A percentile compares a stretch with the other conserved stretches of the same genome.
These are phyloP conservation scores for Mycena galericulata DNA, from an alignment of 768 basidiomycete genomes.

Conservation along the genomic window DNA sequence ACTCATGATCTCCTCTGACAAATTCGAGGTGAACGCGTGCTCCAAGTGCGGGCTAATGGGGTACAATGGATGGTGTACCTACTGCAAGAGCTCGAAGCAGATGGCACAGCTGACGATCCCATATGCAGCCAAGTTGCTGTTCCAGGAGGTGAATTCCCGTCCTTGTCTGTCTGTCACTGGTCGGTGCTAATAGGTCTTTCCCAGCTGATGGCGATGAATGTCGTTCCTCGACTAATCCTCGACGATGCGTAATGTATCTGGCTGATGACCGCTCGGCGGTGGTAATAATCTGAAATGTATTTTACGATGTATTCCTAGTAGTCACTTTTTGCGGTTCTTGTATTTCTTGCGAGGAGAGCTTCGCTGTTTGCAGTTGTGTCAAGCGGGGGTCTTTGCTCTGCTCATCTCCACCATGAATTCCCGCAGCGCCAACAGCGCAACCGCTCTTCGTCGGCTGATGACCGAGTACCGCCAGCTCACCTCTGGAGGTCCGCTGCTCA, in stretches of 20 bases:
- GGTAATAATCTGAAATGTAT: background rate
- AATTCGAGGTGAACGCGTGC: slow-evolving; percentile 97
- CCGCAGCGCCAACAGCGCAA: slow-evolving; percentile 67
- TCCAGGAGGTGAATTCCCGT: slow-evolving; percentile 76
- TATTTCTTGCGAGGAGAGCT: background rate
- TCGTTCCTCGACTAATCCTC: slow-evolving; percentile 88
- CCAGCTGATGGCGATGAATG: slow-evolving; percentile 97
- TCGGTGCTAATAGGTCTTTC: slow-evolving; percentile 14
- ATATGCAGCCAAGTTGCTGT: slow-evolving; percentile 93
- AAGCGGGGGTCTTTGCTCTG: background rate
- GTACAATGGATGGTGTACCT: slow-evolving; percentile 94
- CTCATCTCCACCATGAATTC: slow-evolving; percentile 57
- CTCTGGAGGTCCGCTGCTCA: slow-evolving; percentile 67
- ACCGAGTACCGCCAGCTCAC: slow-evolving; percentile 92
- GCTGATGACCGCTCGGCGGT: background rate
- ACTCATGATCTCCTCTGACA: slow-evolving; percentile 98
- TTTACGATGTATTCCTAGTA: no score
- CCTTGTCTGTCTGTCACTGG: background rate
- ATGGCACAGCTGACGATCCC: slow-evolving; percentile 97
- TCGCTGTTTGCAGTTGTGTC: slow-evolving; percentile 4
- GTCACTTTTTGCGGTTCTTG: background rate
- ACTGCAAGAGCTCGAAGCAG: slow-evolving; percentile 97
- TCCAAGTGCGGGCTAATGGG: slow-evolving; percentile 97
- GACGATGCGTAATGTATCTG: slow-evolving; percentile 71
- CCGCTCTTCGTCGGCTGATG: slow-evolving; percentile 89